Evolutionary conservation across 2,329 filamentous ascomycete species (phyloP).

Genomic region (Pseudopyrenochaeta lycopersici): DNA sequence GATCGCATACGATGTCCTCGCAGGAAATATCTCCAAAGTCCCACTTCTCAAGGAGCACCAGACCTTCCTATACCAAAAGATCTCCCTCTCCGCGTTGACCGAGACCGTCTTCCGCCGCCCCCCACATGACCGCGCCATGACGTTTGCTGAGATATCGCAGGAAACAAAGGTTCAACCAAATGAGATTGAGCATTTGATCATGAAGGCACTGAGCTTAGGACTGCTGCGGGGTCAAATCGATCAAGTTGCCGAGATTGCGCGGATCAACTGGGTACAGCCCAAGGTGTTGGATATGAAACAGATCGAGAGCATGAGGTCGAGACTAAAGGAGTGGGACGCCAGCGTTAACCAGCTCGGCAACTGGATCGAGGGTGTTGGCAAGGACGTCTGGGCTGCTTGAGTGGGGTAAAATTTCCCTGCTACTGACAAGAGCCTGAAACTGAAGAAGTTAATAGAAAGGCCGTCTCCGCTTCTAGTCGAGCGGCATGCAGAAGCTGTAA

Average conservation of each 20-base stretch:
- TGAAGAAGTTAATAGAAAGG: not conserved
- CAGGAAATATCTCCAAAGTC: conserved; percentile 82
- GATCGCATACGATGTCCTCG: conserved; percentile 82
- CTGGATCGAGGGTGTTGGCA: conserved; percentile 93
- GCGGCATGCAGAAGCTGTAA: conserved; percentile 13
- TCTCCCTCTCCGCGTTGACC: conserved; percentile 93
- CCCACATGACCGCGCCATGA: conserved; percentile 94
- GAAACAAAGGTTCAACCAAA: conserved; percentile 92
- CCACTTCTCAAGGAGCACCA: conserved; percentile 80
- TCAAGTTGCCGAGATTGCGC: conserved; percentile 91
- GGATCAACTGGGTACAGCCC: conserved; percentile 98
- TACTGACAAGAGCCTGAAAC: not conserved
- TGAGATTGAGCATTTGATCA: conserved; percentile 97
- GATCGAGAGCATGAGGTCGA: conserved; percentile 88
- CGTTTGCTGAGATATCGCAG: conserved; percentile 84
- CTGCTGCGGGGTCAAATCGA: conserved; percentile 92
- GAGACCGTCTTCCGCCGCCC: conserved; percentile 96
- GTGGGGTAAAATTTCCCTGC: not conserved
- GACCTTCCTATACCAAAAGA: conserved; percentile 93
- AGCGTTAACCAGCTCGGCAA: conserved; percentile 96
- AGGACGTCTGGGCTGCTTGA: conserved; percentile 90
- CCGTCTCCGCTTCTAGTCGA: conserved; percentile 1
- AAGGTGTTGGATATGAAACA: conserved; percentile 97
- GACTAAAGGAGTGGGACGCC: conserved; percentile 92
- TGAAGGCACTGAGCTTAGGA: conserved; percentile 97